Conservation (phyloP, 345 rosid genomes). For the Acer yangbiense region DNA sequence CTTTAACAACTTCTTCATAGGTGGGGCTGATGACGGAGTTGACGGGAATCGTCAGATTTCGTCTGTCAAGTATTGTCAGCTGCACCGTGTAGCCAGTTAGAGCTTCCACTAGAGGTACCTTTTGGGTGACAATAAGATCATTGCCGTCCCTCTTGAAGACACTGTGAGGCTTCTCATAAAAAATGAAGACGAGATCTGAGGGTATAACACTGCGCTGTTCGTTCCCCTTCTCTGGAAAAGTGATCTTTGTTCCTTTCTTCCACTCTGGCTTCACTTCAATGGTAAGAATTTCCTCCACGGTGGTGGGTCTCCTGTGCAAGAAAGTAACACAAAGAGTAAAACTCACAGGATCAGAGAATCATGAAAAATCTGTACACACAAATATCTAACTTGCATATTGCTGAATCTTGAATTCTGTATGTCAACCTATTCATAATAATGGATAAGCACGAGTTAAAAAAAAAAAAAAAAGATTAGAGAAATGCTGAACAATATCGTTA, state of each 20-base stretch:
- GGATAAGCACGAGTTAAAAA: background rate
- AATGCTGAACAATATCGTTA: background rate
- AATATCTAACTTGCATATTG: background rate
- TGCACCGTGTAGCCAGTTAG: slow-evolving; percentile 70
- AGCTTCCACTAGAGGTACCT: slow-evolving; percentile 77
- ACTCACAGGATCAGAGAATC: background rate
- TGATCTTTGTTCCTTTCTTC: slow-evolving; percentile 90
- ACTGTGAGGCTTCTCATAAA: slow-evolving; percentile 85
- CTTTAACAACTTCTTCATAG: slow-evolving; percentile 80
- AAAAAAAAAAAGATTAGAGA: background rate
- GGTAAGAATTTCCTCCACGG: slow-evolving; percentile 71
- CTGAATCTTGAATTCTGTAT: background rate
- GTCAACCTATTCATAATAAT: slow-evolving; percentile 2
- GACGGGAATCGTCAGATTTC: slow-evolving; percentile 53
- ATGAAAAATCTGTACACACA: background rate
- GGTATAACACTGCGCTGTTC: slow-evolving; percentile 68
- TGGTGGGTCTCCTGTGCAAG: slow-evolving; percentile 56
- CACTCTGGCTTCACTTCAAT: slow-evolving; percentile 86
- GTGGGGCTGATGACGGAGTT: slow-evolving; percentile 61
- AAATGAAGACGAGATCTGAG: slow-evolving; percentile 68
- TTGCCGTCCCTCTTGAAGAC: slow-evolving; percentile 85
- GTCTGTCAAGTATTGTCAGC: slow-evolving; percentile 70
- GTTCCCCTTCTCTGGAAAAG: slow-evolving; percentile 78
- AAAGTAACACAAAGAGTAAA: background rate
- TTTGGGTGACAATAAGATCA: slow-evolving; percentile 67